Evolutionary conservation across 257 asterid species (phyloP).

Genomic region (Nicotiana tomentosiformis): DNA sequence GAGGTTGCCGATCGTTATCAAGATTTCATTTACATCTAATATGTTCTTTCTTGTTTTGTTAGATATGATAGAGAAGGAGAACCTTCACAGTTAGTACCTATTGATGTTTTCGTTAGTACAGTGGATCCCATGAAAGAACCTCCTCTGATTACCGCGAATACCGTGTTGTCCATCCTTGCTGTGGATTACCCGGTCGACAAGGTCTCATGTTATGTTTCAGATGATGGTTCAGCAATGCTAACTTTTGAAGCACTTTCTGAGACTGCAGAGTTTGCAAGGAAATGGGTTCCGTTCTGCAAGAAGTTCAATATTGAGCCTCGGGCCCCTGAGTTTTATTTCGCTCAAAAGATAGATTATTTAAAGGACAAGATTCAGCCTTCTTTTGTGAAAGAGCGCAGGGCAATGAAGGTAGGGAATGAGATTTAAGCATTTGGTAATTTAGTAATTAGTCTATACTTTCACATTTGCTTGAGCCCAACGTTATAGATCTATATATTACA

Average conservation of each 20-base stretch:
- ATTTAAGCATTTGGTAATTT: not conserved
- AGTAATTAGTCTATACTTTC: not conserved
- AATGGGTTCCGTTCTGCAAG: not conserved
- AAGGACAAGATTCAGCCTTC: slow-evolving; percentile 31
- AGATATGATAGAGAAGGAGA: slow-evolving; percentile 72
- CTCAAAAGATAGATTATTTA: slow-evolving; percentile 37
- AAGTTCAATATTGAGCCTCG: not conserved
- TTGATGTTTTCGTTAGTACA: slow-evolving; percentile 31
- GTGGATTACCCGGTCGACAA: not conserved
- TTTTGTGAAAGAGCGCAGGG: slow-evolving; percentile 44
- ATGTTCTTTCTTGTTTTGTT: slow-evolving; percentile 7
- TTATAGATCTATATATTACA: not conserved
- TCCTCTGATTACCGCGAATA: not conserved
- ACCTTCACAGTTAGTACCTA: slow-evolving; percentile 58
- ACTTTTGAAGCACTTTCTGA: slow-evolving; percentile 36
- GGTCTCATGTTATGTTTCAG: slow-evolving; percentile 23
- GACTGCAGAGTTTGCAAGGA: not conserved
- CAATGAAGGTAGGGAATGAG: slow-evolving; percentile 36
- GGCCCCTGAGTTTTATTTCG: slow-evolving; percentile 48
- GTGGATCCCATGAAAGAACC: not conserved
- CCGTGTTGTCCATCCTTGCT: not conserved
- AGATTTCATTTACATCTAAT: not conserved
- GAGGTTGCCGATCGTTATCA: not conserved
- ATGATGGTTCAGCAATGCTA: slow-evolving; percentile 53
- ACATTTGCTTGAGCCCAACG: not conserved